Evolutionary conservation across 2,329 filamentous ascomycete genomes (phyloP).

Genomic region (Pyricularia sp.): DNA sequence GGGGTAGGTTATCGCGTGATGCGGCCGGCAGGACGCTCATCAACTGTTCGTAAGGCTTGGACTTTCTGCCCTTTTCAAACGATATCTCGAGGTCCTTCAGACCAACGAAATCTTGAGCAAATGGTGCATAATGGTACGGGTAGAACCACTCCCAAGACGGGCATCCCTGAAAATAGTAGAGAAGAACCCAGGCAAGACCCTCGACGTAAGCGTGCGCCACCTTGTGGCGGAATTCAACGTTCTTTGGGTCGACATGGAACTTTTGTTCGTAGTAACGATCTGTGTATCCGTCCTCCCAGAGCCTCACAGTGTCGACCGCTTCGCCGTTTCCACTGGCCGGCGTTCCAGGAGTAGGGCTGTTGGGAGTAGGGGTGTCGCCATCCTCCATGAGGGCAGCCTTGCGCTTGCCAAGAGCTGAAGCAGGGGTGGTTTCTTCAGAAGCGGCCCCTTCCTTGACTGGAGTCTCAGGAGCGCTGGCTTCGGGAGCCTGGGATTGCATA

Average conservation of each 20-base stretch:
- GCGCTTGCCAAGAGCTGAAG: slow-evolving; percentile 42
- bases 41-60: slow-evolving; percentile 87
- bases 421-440: slow-evolving; percentile 11
- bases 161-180: slow-evolving; percentile 97
- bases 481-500: slow-evolving; percentile 15
- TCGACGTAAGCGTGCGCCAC: slow-evolving; percentile 89
- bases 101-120: slow-evolving; percentile 86
- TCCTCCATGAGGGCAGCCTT: slow-evolving; percentile 61
- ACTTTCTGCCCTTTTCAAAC: slow-evolving; percentile 76
- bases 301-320: slow-evolving; percentile 61
- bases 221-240: slow-evolving; percentile 75
- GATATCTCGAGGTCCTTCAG: slow-evolving; percentile 64
- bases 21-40: slow-evolving; percentile 96
- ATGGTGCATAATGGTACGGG: slow-evolving; percentile 95
- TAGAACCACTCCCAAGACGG: slow-evolving; percentile 99
- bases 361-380: slow-evolving; percentile 41
- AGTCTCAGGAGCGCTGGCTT: slow-evolving; percentile 6
- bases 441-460: slow-evolving; percentile 7
- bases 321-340: slow-evolving; percentile 21
- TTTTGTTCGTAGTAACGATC: slow-evolving; percentile 97
- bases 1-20: slow-evolving; percentile 80
- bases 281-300: slow-evolving; percentile 93
- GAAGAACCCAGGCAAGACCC: slow-evolving; percentile 85
- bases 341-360: slow-evolving; percentile 30
- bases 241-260: slow-evolving; percentile 69